Percentiles rank a stretch among this genome's conserved stretches.
phyloP scores from a whole-genome alignment of 1,284 basidiomycete species.

The Pseudozyma sp. region DNA sequence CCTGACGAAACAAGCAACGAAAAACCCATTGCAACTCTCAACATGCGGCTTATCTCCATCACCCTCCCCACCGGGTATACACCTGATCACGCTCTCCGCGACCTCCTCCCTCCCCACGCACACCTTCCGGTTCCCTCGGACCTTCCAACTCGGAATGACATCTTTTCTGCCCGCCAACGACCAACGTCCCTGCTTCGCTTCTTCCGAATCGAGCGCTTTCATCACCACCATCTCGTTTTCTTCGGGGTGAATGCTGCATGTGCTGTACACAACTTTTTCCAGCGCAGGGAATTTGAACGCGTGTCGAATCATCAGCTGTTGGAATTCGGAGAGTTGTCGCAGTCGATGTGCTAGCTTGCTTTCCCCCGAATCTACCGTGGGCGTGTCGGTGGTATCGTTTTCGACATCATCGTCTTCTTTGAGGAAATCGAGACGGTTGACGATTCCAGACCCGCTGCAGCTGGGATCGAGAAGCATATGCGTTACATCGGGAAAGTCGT shows the following conservation, averaged over 20 bases:
- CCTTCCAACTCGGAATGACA: constrained; percentile 58
- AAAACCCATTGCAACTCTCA: constrained; percentile 61
- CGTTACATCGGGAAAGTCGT: constrained; percentile 30
- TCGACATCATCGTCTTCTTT: constrained; percentile 48
- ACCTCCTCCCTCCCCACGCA: constrained; percentile 26
- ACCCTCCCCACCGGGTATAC: constrained; percentile 40
- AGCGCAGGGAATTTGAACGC: constrained; percentile 85
- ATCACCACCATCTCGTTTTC: constrained; percentile 90
- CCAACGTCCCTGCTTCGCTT: constrained; percentile 53
- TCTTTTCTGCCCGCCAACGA: constrained; percentile 38
- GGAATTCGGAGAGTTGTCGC: constrained; percentile 69
- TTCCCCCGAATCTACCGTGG: background rate
- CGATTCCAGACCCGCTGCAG: constrained; percentile 64
- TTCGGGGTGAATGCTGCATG: constrained; percentile 87
- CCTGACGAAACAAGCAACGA: constrained; percentile 58
- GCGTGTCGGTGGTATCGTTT: constrained; percentile 4
- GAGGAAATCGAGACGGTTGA: constrained; percentile 62
- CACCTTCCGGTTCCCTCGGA: constrained; percentile 40
- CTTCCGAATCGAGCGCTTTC: constrained; percentile 57
- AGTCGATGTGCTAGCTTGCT: constrained; percentile 32
- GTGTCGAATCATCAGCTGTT: constrained; percentile 91
- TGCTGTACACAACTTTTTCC: constrained; percentile 89
- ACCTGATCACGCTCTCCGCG: constrained; percentile 51
- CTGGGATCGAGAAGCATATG: constrained; percentile 65
- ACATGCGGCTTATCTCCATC: constrained; percentile 24